Evolutionary conservation across 805 yeast species (phyloP).

Genomic region (Diddensiella caesifluorescens): DNA sequence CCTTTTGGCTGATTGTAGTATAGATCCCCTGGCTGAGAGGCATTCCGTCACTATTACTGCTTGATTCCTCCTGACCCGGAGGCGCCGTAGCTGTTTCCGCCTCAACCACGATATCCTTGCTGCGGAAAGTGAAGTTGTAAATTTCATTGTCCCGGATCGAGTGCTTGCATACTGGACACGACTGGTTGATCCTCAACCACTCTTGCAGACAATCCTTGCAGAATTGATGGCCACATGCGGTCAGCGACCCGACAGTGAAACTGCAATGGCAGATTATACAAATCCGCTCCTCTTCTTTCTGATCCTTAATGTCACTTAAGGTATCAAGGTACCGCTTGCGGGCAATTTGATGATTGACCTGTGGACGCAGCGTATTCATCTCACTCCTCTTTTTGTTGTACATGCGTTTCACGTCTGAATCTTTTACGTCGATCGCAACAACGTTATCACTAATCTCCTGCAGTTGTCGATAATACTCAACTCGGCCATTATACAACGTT

Average conservation of each 20-base stretch:
- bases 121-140: constrained; percentile 62
- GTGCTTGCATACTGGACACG: constrained; percentile 81
- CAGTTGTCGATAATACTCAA: constrained; percentile 76
- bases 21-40: constrained; percentile 23
- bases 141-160: constrained; percentile 45
- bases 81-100: constrained; percentile 29
- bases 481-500: constrained; percentile 68
- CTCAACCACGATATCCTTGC: constrained; percentile 37
- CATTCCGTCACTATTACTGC: constrained; percentile 2
- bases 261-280: constrained; percentile 77
- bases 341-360: constrained; percentile 19
- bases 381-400: constrained; percentile 24
- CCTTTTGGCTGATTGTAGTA: constrained; percentile 21
- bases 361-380: constrained; percentile 10
- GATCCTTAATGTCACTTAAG: constrained; percentile 32
- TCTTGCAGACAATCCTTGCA: constrained; percentile 73
- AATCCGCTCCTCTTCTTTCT: constrained; percentile 38
- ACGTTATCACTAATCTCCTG: constrained; percentile 86
- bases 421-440: constrained; percentile 40
- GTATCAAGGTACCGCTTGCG: constrained; percentile 45
- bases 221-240: constrained; percentile 89
- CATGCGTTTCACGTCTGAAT: constrained; percentile 24
- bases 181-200: constrained; percentile 56
- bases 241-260: constrained; percentile 70
- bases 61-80: not conserved